These are phyloP conservation scores for Solanum chaucha DNA, from an alignment of 257 asterid genomes.

Conservation along the genomic window DNA sequence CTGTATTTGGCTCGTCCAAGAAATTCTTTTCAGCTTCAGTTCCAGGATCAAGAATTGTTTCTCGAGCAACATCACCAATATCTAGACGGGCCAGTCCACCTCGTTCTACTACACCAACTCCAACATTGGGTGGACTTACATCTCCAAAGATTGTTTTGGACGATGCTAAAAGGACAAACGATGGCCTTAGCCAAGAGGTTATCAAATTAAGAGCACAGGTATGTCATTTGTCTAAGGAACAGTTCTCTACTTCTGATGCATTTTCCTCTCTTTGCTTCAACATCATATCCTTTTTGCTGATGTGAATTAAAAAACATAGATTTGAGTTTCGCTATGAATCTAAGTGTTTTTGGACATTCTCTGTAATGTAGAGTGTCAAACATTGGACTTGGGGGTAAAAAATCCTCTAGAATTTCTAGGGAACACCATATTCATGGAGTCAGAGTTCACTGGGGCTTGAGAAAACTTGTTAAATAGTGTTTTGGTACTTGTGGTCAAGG, in stretches of 20 bases:
- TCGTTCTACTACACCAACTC: constrained; percentile 98
- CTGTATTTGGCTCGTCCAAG: constrained; percentile 86
- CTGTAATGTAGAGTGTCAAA: not conserved
- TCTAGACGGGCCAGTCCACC: constrained; percentile 93
- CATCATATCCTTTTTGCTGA: not conserved
- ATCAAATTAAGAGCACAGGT: constrained; percentile 85
- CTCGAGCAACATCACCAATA: constrained; percentile 97
- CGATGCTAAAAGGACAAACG: constrained; percentile 54
- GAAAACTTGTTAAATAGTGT: not conserved
- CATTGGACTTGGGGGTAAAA: not conserved
- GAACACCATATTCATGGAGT: not conserved
- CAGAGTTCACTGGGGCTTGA: not conserved
- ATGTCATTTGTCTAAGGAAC: not conserved
- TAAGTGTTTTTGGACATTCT: not conserved
- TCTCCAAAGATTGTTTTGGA: constrained; percentile 67
- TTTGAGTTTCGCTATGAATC: not conserved
- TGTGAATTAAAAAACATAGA: not conserved
- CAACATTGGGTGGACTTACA: constrained; percentile 90
- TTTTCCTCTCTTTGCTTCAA: not conserved
- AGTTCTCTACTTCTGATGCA: not conserved
- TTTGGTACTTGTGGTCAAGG: not conserved
- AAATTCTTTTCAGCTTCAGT: constrained; percentile 93
- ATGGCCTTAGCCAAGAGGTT: constrained; percentile 74
- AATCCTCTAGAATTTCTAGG: not conserved
- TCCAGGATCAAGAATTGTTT: constrained; percentile 97